Evolutionary conservation across 1,284 basidiomycete species (phyloP).

Genomic region (Heterobasidion occidentale): DNA sequence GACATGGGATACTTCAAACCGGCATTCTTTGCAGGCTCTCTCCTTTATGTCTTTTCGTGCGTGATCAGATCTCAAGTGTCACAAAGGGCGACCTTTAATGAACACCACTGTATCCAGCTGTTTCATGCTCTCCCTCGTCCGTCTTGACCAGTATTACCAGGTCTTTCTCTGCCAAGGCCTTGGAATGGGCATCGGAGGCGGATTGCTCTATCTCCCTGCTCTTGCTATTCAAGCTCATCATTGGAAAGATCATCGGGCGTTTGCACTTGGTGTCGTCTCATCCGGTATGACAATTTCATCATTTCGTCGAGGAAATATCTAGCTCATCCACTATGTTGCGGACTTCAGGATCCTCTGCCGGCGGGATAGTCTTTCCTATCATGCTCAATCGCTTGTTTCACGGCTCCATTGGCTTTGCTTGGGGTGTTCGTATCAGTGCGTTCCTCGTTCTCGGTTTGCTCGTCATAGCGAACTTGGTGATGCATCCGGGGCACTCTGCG

Average conservation of each 20-base stretch:
- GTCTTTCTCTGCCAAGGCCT: constrained; percentile 21
- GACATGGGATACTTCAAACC: constrained; percentile 25
- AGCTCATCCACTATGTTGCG: no score
- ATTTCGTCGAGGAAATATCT: no score
- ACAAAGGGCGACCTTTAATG: neutral
- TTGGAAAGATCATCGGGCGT: constrained; percentile 7
- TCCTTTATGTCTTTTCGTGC: constrained; percentile 20
- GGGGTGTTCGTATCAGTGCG: constrained; percentile 7
- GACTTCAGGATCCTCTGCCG: constrained; percentile 6
- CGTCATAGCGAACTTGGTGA: constrained; percentile 5
- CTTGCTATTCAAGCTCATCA: constrained; percentile 10
- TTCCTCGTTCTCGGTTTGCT: constrained; percentile 4
- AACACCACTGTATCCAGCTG: constrained; percentile 13
- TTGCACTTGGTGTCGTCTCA: constrained; percentile 14
- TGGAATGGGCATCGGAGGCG: constrained; percentile 37
- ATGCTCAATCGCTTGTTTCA: constrained; percentile 21
- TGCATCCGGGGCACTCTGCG: neutral
- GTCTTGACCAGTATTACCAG: constrained; percentile 23
- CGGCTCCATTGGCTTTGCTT: constrained; percentile 9
- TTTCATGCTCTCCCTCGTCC: constrained; percentile 27
- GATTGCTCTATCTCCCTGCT: constrained; percentile 21
- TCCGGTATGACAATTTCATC: neutral
- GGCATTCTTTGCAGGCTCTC: constrained; percentile 19
- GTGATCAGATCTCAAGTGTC: neutral
- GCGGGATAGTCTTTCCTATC: constrained; percentile 21